Base-by-base conservation (phyloP, 2,329 filamentous ascomycete species). In the Colletotrichum shisoi region DNA sequence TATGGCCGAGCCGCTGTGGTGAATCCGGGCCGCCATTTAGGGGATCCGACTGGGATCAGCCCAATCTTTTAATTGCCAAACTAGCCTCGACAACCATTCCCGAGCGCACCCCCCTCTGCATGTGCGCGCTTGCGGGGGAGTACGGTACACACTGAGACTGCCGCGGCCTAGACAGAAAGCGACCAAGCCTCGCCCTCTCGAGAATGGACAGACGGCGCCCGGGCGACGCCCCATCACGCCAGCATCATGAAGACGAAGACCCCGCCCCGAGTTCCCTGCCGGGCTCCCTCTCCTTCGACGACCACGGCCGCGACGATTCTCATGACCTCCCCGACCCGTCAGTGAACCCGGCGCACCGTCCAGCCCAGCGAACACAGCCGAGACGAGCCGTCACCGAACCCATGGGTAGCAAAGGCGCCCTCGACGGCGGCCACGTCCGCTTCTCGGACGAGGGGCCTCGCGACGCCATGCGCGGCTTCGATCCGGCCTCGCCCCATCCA, bases 381-480 rank as follows among this genome's bases (percentile, higher is more conserved):
- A 62, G 65, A 65, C 59, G 64, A 67, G 59, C 64, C 53, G 59
- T 63, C 60, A 69, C 64, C 52, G 56, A 70, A n/a, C 66, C 66
- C 15, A 68, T 68, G 65, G 65, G 62, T 11, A 57, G 63, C 56
- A 59, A 68, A 48, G 48, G 62, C 53, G 51, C 56, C 42, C n/a
- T 62, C 69, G 63, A 71, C 45, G 51, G 69, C 63, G 58, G 58
- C 15, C 70, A 71, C 60, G 69, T 74, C 51, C 73, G 73, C 45
- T 74, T 74, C 68, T 75, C 74, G 21, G 70, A 69, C 24, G 72
- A 73, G 40, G 51, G 69, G 34, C 61, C 69, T 17, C 70, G 71
- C 19, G 71, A 72, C 54, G 31, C 61, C 39, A 51, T 67, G 31
- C 62, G 57, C 45, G 24, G 45, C 63, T 62, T 62, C 45, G 63